Percentiles rank a stretch among this genome's conserved stretches.
Evolutionary conservation across 2,329 filamentous ascomycete genomes (phyloP).

Genomic region (Aspergillus fijiensis): DNA sequence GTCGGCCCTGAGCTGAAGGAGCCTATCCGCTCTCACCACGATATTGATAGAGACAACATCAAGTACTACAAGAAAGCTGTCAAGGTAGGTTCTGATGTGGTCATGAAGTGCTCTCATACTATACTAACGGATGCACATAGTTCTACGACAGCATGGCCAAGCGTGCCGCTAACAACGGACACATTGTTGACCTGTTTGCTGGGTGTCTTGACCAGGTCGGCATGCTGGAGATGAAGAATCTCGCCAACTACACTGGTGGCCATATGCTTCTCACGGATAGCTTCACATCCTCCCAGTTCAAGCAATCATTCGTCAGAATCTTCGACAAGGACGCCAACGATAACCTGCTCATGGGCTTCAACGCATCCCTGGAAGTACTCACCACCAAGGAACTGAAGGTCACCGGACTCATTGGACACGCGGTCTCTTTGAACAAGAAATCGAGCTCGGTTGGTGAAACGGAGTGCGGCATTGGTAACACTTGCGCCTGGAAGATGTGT

Average conservation of each 20-base stretch:
- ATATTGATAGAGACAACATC: constrained; percentile 97
- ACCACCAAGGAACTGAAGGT: constrained; percentile 99
- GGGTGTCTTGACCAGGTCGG: constrained; percentile 97
- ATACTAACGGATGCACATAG: constrained; percentile 46
- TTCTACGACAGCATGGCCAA: constrained; percentile 96
- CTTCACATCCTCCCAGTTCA: constrained; percentile 99
- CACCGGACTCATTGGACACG: constrained; percentile 93
- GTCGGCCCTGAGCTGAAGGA: constrained; percentile 94
- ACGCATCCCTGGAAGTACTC: constrained; percentile 89
- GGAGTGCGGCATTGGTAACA: constrained; percentile 97
- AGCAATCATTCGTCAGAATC: constrained; percentile 93
- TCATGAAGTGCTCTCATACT: not conserved
- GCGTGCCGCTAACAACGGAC: constrained; percentile 90
- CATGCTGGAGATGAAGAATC: constrained; percentile 94
- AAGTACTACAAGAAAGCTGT: constrained; percentile 99
- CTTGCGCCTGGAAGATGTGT: constrained; percentile 99
- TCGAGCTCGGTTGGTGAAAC: constrained; percentile 96
- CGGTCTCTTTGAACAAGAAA: constrained; percentile 96
- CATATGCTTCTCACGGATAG: constrained; percentile 98
- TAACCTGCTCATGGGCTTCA: constrained; percentile 97
- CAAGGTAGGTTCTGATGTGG: constrained; percentile 62
- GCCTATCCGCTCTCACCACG: constrained; percentile 95
- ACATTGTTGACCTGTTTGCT: constrained; percentile 96
- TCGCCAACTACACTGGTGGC: constrained; percentile 92
- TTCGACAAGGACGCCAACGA: constrained; percentile 97